A percentile compares a stretch with the other conserved stretches of the same genome.
These are phyloP conservation scores for Extremus antarcticus DNA, from an alignment of 495 filamentous ascomycete genomes.

Conservation along the genomic window DNA sequence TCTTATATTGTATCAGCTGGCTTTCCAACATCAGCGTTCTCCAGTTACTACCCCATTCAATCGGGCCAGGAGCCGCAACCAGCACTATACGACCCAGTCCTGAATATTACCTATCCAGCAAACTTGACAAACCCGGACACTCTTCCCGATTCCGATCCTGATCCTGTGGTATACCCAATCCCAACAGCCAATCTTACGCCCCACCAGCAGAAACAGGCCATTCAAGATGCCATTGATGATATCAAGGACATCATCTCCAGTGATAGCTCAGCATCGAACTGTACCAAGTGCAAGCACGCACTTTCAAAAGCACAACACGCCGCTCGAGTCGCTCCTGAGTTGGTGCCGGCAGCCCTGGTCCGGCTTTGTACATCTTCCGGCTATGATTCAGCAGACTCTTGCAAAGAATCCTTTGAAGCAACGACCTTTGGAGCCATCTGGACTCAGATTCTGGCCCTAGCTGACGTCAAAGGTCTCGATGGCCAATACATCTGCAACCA, in stretches of 20 bases:
- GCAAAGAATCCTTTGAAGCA: conserved; percentile 37
- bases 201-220: conserved; percentile 32
- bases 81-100: conserved; percentile 43
- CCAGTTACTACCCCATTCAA: conserved; percentile 42
- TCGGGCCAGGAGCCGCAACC: conserved; percentile 50
- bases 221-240: conserved; percentile 33
- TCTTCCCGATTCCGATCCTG: conserved; percentile 38
- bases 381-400: conserved; percentile 36
- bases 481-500: conserved; percentile 48
- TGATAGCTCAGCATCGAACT: conserved; percentile 31
- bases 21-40: conserved; percentile 46
- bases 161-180: conserved; percentile 41
- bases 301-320: conserved; percentile 41
- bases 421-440: conserved; percentile 42
- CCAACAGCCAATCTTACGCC: conserved; percentile 34
- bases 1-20: conserved; percentile 41
- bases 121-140: conserved; percentile 46
- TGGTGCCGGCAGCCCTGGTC: conserved; percentile 42
- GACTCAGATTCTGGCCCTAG: conserved; percentile 46
- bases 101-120: conserved; percentile 46
- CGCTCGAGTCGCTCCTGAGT: conserved; percentile 37
- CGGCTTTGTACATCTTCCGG: conserved; percentile 37
- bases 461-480: conserved; percentile 45
- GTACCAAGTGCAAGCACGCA: conserved; percentile 43
- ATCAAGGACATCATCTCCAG: conserved; percentile 35